These are phyloP conservation scores for Trichosporon asahii DNA, from an alignment of 1,284 basidiomycete genomes.

Conservation along the genomic window DNA sequence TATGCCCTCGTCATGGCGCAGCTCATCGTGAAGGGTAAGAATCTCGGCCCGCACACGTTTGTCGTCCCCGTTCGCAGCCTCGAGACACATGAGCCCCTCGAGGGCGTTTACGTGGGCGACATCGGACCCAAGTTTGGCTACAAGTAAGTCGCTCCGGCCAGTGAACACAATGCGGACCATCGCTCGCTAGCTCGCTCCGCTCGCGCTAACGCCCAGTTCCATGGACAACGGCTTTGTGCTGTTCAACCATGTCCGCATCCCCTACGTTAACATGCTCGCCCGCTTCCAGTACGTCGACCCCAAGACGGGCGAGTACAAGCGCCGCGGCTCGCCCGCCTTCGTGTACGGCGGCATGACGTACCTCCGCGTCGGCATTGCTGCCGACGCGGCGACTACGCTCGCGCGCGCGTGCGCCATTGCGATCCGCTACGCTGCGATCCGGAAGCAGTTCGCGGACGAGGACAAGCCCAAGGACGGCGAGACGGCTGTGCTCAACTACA, in stretches of 20 bases:
- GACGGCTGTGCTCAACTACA: slow-evolving; percentile 59
- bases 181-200: neutral
- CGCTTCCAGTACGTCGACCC: slow-evolving; percentile 57
- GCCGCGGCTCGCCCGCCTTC: slow-evolving; percentile 56
- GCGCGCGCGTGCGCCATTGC: slow-evolving; percentile 58
- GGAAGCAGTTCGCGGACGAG: slow-evolving; percentile 56
- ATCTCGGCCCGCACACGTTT: slow-evolving; percentile 59
- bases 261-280: slow-evolving; percentile 59
- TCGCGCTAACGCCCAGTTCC: slow-evolving; percentile 12
- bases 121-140: slow-evolving; percentile 60
- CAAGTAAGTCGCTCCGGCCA: slow-evolving; percentile 43
- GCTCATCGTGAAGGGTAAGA: slow-evolving; percentile 57
- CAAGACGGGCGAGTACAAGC: slow-evolving; percentile 51
- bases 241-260: slow-evolving; percentile 59
- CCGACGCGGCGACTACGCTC: slow-evolving; percentile 56
- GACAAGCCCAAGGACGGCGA: slow-evolving; percentile 50
- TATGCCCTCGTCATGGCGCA: slow-evolving; percentile 59
- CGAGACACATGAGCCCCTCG: slow-evolving; percentile 54
- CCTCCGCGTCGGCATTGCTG: slow-evolving; percentile 57
- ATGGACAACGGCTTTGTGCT: slow-evolving; percentile 56
- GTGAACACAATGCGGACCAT: too few relatives aligned
- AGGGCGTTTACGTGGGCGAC: slow-evolving; percentile 59
- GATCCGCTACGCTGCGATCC: slow-evolving; percentile 57
- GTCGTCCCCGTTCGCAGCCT: slow-evolving; percentile 57
- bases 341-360: slow-evolving; percentile 59